A percentile compares a stretch with the other conserved stretches of the same genome.
Conservation (phyloP, 306 rosid species). For the Rosa persica region DNA sequence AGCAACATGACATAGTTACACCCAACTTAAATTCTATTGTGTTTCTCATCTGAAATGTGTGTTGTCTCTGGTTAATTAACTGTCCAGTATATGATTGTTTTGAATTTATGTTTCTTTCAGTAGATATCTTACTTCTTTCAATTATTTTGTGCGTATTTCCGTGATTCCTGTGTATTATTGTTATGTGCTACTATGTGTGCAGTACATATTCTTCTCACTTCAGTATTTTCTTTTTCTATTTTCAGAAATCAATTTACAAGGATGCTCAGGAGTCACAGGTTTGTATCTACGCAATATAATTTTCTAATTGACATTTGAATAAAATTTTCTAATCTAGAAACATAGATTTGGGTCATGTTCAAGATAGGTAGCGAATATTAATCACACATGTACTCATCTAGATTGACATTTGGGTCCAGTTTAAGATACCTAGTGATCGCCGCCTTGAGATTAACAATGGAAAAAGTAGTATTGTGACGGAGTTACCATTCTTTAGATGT, state of each 20-base stretch:
- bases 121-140: neutral
- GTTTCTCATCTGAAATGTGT: neutral
- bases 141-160: neutral
- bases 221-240: neutral
- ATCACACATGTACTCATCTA: neutral
- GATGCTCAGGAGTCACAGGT: slow-evolving; percentile 86
- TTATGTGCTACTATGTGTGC: neutral
- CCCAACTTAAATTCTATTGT: neutral
- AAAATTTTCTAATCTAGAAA: neutral
- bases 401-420: neutral
- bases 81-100: neutral
- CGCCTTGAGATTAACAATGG: neutral
- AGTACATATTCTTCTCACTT: slow-evolving; percentile 22
- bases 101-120: neutral
- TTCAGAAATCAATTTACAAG: slow-evolving; percentile 81
- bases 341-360: neutral
- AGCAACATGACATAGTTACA: neutral
- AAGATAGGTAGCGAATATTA: neutral
- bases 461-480: neutral
- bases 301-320: neutral
- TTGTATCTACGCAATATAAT: slow-evolving; percentile 23
- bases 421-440: neutral
- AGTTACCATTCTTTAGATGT: neutral
- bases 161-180: neutral
- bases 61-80: neutral